These are phyloP conservation scores for Phtheirospermum japonicum DNA, from an alignment of 257 asterid genomes.

Conservation along the genomic window DNA sequence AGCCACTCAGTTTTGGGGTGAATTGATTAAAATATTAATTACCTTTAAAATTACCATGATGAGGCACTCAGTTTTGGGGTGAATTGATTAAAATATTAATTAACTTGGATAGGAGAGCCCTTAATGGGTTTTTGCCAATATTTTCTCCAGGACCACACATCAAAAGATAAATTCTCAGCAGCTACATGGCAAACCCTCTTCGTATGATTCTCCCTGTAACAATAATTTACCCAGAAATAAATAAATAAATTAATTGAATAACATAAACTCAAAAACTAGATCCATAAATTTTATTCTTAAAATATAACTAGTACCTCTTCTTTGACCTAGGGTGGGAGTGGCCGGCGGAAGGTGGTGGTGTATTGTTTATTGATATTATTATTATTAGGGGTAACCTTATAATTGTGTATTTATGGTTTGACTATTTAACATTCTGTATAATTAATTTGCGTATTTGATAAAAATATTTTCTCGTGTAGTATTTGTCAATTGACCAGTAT, in stretches of 20 bases:
- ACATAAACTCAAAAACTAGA: too few species aligned
- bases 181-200: conserved; percentile 78
- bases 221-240: not conserved
- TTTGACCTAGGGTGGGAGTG: conserved; percentile 63
- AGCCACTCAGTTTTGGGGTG: not conserved
- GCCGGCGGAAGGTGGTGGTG: too few species aligned
- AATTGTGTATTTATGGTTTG: too few species aligned
- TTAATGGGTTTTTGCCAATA: conserved; percentile 96
- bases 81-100: not conserved
- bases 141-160: conserved; percentile 96
- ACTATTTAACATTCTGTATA: too few species aligned
- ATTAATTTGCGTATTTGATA: too few species aligned
- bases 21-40: not conserved
- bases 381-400: too few species aligned
- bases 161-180: conserved; percentile 78
- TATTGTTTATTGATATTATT: too few species aligned
- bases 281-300: not conserved
- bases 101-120: conserved; percentile 84
- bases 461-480: too few species aligned
- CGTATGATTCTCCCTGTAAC: conserved; percentile 61
- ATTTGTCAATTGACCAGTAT: too few species aligned
- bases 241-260: too few species aligned
- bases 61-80: not conserved
- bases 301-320: conserved; percentile 51
- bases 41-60: too few species aligned